Percentiles rank a stretch among this genome's conserved stretches.
These are phyloP conservation scores for Ilyonectria robusta DNA, from an alignment of 2,329 filamentous ascomycete genomes.

Conservation along the genomic window DNA sequence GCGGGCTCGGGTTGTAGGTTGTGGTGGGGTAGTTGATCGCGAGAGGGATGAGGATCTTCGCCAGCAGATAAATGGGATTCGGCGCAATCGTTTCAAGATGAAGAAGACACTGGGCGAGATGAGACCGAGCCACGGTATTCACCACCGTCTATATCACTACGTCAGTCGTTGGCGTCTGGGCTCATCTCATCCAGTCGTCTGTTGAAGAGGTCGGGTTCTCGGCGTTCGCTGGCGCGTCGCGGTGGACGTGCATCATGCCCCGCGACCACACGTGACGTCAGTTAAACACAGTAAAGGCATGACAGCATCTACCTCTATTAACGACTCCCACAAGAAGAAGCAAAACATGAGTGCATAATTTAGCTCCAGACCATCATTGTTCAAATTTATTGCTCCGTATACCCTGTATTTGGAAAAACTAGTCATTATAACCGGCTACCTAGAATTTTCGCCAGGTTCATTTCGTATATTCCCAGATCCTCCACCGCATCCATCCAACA, in stretches of 20 bases:
- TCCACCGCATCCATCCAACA: not conserved
- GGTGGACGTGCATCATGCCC: slow-evolving; percentile 37
- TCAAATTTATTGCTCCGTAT: slow-evolving; percentile 18
- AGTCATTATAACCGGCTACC: slow-evolving; percentile 3
- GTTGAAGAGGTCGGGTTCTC: not conserved
- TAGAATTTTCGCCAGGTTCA: slow-evolving; percentile 16
- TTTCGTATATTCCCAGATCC: not conserved
- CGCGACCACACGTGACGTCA: slow-evolving; percentile 38
- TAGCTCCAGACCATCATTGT: not conserved
- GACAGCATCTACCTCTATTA: no score
- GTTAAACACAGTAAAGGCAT: not conserved
- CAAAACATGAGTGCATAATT: not conserved
- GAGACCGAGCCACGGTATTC: not conserved
- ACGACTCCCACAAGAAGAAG: no score
- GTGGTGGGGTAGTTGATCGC: slow-evolving; percentile 27
- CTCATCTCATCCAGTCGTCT: slow-evolving; percentile 7
- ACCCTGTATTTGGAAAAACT: slow-evolving; percentile 3
- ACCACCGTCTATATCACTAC: not conserved
- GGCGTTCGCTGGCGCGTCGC: slow-evolving; percentile 35
- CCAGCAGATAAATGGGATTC: not conserved
- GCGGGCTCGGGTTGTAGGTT: slow-evolving; percentile 9
- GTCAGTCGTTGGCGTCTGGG: slow-evolving; percentile 6
- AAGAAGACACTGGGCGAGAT: not conserved
- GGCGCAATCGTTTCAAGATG: not conserved
- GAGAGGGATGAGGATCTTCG: not conserved